phyloP scores from a whole-genome alignment of 164 flowering plant genomes.

The Vitis amurensis region DNA sequence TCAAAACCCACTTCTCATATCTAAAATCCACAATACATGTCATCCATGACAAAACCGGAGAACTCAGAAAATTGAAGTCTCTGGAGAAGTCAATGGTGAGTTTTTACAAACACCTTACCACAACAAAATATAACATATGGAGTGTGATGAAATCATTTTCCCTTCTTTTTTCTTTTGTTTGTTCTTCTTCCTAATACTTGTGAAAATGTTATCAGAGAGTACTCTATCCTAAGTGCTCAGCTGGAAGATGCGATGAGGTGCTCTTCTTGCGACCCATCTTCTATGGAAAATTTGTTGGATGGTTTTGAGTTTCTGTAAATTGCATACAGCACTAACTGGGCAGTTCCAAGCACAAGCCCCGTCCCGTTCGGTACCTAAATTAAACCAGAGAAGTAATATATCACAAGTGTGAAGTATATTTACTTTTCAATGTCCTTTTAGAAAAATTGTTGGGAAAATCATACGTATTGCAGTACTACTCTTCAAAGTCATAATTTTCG shows the following conservation, averaged over 20 bases:
- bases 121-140: too few relatives aligned
- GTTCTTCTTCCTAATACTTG: background rate
- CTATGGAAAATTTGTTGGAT: background rate
- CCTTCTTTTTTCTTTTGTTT: background rate
- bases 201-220: background rate
- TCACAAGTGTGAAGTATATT: background rate
- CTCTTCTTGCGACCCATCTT: slow-evolving; percentile 12
- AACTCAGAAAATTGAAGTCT: too few relatives aligned
- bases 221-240: background rate
- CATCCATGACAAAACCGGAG: too few relatives aligned
- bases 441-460: too few relatives aligned
- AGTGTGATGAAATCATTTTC: too few relatives aligned
- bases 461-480: too few relatives aligned
- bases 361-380: slow-evolving; percentile 39
- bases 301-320: slow-evolving; percentile 29
- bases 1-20: too few relatives aligned
- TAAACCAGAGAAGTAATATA: background rate
- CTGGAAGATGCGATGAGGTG: slow-evolving; percentile 8
- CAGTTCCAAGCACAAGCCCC: slow-evolving; percentile 35
- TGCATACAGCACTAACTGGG: slow-evolving; percentile 32
- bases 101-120: too few relatives aligned
- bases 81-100: too few relatives aligned
- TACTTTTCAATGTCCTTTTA: too few relatives aligned
- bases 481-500: too few relatives aligned
- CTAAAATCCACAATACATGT: too few relatives aligned